A percentile compares a stretch with the other conserved stretches of the same genome.
Evolutionary conservation across 1,284 basidiomycete genomes (phyloP).

Genomic region (Leccinum huronense): DNA sequence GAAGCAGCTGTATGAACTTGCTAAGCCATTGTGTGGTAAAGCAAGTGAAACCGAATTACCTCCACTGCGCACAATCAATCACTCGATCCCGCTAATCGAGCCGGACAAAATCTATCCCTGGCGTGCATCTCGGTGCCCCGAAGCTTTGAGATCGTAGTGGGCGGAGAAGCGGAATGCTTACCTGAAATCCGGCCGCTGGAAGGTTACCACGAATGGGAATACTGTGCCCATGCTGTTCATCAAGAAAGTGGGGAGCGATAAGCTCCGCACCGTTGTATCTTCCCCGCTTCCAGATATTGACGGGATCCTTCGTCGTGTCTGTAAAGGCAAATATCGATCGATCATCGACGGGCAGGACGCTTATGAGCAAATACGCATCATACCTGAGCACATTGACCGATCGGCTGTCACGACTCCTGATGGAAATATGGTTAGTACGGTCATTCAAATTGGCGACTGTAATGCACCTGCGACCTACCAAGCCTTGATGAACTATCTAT

Average conservation of each 20-base stretch:
- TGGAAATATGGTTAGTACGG: conserved; percentile 36
- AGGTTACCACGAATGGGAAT: conserved; percentile 28
- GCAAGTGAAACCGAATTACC: conserved; percentile 32
- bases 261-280: conserved; percentile 20
- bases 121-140: conserved; percentile 31
- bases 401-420: conserved; percentile 32
- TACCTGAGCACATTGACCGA: conserved; percentile 31
- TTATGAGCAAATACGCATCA: conserved; percentile 38
- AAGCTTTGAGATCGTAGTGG: conserved; percentile 33
- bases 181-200: conserved; percentile 31
- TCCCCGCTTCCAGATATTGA: conserved; percentile 37
- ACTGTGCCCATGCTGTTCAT: conserved; percentile 39
- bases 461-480: conserved; percentile 32
- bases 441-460: conserved; percentile 37
- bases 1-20: conserved; percentile 23
- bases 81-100: conserved; percentile 37
- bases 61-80: conserved; percentile 36
- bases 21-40: conserved; percentile 25
- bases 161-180: conserved; percentile 31
- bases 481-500: conserved; percentile 34
- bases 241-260: conserved; percentile 23
- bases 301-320: conserved; percentile 25
- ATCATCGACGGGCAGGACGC: conserved; percentile 36
- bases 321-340: conserved; percentile 23
- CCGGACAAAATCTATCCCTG: conserved; percentile 30